Evolutionary conservation across 2,329 filamentous ascomycete genomes (phyloP).

Genomic region (Botrytis galanthina): DNA sequence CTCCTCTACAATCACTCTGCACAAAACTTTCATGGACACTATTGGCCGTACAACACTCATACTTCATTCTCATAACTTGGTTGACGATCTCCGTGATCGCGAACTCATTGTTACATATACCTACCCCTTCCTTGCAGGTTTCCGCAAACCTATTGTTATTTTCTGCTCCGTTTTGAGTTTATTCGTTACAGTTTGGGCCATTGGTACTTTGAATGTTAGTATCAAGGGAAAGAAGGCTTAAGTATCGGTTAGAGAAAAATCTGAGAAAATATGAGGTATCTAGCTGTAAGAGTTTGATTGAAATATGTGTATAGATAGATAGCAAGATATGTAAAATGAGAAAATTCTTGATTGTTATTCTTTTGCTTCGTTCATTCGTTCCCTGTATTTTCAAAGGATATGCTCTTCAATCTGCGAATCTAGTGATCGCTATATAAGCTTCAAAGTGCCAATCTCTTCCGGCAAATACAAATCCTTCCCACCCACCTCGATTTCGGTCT

Average conservation of each 20-base stretch:
- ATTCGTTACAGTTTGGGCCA: slow-evolving; percentile 70
- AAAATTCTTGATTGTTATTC: background rate
- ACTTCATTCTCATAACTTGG: slow-evolving; percentile 79
- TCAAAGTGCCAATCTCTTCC: background rate
- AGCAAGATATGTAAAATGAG: slow-evolving; percentile 14
- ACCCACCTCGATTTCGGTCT: background rate
- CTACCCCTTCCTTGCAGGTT: slow-evolving; percentile 67
- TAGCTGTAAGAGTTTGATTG: background rate
- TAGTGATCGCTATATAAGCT: background rate
- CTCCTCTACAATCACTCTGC: slow-evolving; percentile 56
- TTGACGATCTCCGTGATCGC: slow-evolving; percentile 84
- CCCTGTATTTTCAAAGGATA: background rate
- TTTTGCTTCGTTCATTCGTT: background rate
- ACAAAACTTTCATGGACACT: slow-evolving; percentile 93
- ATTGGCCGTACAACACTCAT: slow-evolving; percentile 79
- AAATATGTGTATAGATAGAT: slow-evolving; percentile 11
- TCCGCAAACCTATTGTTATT: slow-evolving; percentile 84
- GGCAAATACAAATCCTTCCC: background rate
- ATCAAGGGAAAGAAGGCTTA: slow-evolving; percentile 32
- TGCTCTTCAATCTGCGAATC: background rate
- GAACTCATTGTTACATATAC: slow-evolving; percentile 87
- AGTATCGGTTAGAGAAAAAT: background rate
- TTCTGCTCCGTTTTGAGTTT: slow-evolving; percentile 70
- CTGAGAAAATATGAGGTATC: no score
- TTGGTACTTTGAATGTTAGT: slow-evolving; percentile 51